Conservation (phyloP, 192 early-diverging fungal genomes). For the Rhizophagus clarus region DNA sequence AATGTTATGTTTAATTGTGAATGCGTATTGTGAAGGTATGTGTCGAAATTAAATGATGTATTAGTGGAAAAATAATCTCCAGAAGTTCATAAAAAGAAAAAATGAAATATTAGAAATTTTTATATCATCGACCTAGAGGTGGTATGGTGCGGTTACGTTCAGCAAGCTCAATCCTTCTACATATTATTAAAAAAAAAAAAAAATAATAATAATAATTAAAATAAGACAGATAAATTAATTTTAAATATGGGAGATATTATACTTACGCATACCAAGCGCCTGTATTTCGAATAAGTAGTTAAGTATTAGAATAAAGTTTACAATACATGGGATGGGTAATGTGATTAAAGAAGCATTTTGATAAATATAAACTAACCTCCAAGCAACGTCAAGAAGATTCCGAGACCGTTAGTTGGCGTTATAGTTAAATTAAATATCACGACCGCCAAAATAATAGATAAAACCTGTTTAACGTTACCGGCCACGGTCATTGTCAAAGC, state of each 20-base stretch:
- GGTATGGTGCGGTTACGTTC: too few species aligned
- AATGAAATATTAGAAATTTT: too few species aligned
- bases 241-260: neutral
- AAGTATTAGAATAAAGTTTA: neutral
- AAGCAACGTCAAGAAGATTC: conserved; percentile 62
- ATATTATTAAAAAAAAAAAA: neutral
- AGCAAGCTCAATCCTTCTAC: too few species aligned
- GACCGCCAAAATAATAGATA: conserved; percentile 65
- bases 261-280: conserved; percentile 31
- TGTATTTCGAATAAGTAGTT: neutral
- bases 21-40: too few species aligned
- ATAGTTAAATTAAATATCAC: conserved; percentile 61
- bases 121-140: too few species aligned
- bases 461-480: conserved; percentile 76
- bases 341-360: neutral
- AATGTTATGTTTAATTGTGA: too few species aligned
- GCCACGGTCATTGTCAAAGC: conserved; percentile 83
- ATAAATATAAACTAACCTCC: conserved; percentile 53
- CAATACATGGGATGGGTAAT: too few species aligned
- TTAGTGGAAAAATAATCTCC: too few species aligned
- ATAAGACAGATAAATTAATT: too few species aligned
- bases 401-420: conserved; percentile 56
- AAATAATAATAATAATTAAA: too few species aligned
- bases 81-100: too few species aligned
- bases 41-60: too few species aligned